phyloP scores from a whole-genome alignment of 108 stramenopile genomes.

The Discostella pseudostelligera region DNA sequence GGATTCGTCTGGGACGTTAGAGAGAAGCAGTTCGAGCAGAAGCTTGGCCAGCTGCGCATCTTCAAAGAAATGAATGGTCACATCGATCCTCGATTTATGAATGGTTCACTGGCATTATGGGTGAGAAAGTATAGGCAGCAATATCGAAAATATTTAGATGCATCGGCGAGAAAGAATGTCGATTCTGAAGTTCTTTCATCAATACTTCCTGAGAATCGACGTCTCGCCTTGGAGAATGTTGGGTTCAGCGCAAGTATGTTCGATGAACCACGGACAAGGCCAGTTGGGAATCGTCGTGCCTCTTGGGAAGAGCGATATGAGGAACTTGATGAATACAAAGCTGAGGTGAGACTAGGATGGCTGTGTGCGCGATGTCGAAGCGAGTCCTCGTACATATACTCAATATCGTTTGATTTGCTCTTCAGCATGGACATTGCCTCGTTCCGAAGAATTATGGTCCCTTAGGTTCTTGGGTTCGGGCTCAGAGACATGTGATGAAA shows the following conservation, averaged over 20 bases:
- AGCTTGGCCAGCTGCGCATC: constrained; percentile 24
- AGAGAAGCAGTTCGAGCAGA: constrained; percentile 34
- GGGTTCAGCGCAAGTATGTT: constrained; percentile 35
- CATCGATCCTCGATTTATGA: constrained; percentile 33
- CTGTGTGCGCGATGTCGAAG: background rate
- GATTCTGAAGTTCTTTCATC: constrained; percentile 9
- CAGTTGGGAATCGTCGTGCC: constrained; percentile 24
- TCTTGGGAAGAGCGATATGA: constrained; percentile 48
- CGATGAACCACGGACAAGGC: constrained; percentile 27
- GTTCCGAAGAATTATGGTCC: constrained; percentile 40
- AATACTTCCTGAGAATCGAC: constrained; percentile 23
- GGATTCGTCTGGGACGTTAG: constrained; percentile 42
- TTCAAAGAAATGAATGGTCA: constrained; percentile 23
- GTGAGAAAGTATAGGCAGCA: constrained; percentile 21
- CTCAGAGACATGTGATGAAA: constrained; percentile 44
- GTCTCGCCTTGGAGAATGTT: constrained; percentile 29
- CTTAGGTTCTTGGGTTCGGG: constrained; percentile 43
- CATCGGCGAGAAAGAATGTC: background rate
- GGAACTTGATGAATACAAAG: constrained; percentile 37
- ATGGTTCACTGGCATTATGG: constrained; percentile 26
- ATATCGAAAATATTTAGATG: constrained; percentile 25
- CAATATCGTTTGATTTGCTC: background rate
- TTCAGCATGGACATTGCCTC: constrained; percentile 27
- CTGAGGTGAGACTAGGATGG: constrained; percentile 13
- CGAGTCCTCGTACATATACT: background rate